These are phyloP conservation scores for Lecanosticta acicola DNA, from an alignment of 2,329 filamentous ascomycete species.

Conservation along the genomic window DNA sequence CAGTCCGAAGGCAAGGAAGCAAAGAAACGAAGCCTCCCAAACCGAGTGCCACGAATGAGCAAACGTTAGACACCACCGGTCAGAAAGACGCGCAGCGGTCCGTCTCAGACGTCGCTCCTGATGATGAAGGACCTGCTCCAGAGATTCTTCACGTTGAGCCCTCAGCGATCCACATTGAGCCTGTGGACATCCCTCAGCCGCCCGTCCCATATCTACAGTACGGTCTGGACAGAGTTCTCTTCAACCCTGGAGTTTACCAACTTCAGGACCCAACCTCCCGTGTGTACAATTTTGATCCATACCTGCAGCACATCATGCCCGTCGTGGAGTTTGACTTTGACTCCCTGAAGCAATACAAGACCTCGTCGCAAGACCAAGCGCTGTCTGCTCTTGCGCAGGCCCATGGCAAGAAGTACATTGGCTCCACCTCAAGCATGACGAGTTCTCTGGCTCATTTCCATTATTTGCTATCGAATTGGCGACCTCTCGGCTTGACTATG, in stretches of 20 bases:
- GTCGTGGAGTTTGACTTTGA: slow-evolving; percentile 88
- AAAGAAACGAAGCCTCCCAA: too few relatives aligned
- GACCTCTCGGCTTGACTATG: slow-evolving; percentile 60
- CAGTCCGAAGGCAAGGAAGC: neutral
- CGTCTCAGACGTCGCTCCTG: neutral
- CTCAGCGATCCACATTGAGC: slow-evolving; percentile 31
- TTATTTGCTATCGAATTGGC: slow-evolving; percentile 80
- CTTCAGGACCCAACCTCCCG: slow-evolving; percentile 81
- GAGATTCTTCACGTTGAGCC: neutral
- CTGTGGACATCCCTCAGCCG: slow-evolving; percentile 42
- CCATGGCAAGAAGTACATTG: slow-evolving; percentile 72
- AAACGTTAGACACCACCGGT: too few relatives aligned
- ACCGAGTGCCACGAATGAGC: neutral
- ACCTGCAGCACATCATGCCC: slow-evolving; percentile 88
- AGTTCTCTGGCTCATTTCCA: slow-evolving; percentile 83
- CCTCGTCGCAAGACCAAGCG: slow-evolving; percentile 75
- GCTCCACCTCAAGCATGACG: slow-evolving; percentile 97
- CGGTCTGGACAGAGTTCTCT: slow-evolving; percentile 81
- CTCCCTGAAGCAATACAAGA: slow-evolving; percentile 78
- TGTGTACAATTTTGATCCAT: slow-evolving; percentile 96
- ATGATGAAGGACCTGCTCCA: neutral
- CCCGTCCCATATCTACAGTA: slow-evolving; percentile 62
- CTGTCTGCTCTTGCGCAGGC: slow-evolving; percentile 64
- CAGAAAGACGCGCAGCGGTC: neutral
- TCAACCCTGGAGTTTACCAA: slow-evolving; percentile 89